A percentile compares a stretch with the other conserved stretches of the same genome.
Evolutionary conservation across 2,329 filamentous ascomycete genomes (phyloP).

Genomic region (Emergomyces pasteurianus): DNA sequence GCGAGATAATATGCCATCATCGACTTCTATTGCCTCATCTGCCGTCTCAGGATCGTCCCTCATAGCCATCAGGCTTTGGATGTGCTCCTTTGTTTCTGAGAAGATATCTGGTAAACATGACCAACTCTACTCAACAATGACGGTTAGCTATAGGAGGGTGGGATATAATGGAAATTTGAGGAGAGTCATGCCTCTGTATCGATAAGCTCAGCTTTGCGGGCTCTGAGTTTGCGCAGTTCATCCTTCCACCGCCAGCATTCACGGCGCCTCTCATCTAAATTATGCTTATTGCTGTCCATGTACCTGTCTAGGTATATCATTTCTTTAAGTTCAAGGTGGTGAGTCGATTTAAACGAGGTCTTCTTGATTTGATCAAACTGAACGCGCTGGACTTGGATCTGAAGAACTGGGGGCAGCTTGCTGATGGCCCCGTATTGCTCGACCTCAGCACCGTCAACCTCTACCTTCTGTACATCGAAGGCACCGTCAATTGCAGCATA

Average conservation of each 20-base stretch:
- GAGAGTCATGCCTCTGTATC: conserved; percentile 16
- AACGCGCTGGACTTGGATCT: conserved; percentile 78
- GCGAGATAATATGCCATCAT: conserved; percentile 27
- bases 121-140: conserved; percentile 12
- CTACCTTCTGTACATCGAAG: conserved; percentile 68
- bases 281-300: conserved; percentile 52
- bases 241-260: conserved; percentile 60
- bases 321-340: conserved; percentile 67
- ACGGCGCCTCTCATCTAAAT: conserved; percentile 53
- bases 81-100: conserved; percentile 27
- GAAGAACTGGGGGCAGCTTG: conserved; percentile 69
- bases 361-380: conserved; percentile 54
- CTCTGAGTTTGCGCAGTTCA: conserved; percentile 45
- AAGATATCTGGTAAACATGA: conserved; percentile 22
- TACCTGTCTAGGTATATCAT: conserved; percentile 81
- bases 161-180: not conserved
- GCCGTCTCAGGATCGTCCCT: conserved; percentile 20
- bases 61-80: conserved; percentile 31
- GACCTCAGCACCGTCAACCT: conserved; percentile 48
- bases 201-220: conserved; percentile 33
- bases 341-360: conserved; percentile 57
- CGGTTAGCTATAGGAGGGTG: not conserved
- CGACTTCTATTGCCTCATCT: conserved; percentile 33
- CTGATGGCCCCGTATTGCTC: conserved; percentile 60
- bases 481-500: conserved; percentile 76